A percentile compares a stretch with the other conserved stretches of the same genome.
phyloP scores from a whole-genome alignment of 495 filamentous ascomycete species.

The Aspergillus incahuasiensis region DNA sequence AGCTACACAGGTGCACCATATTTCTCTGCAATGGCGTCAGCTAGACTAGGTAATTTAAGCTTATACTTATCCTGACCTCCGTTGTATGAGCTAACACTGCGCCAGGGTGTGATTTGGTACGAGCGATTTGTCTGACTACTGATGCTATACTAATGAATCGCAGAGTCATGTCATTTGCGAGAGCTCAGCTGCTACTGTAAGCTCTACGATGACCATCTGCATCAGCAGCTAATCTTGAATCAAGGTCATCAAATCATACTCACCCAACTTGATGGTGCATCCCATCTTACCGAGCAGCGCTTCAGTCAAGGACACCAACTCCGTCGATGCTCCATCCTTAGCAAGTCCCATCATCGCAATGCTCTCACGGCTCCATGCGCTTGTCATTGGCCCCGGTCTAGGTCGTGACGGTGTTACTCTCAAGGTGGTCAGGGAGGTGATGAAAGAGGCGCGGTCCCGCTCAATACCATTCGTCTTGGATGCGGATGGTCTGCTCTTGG shows the following conservation, averaged over 20 bases:
- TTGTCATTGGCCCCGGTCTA: slow-evolving; percentile 90
- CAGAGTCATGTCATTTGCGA: slow-evolving; percentile 97
- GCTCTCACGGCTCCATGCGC: slow-evolving; percentile 80
- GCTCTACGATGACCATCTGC: not conserved
- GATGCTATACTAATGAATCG: slow-evolving; percentile 2
- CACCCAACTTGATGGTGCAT: slow-evolving; percentile 97
- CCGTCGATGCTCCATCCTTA: slow-evolving; percentile 51
- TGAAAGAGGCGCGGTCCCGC: slow-evolving; percentile 68
- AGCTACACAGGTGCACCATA: slow-evolving; percentile 95
- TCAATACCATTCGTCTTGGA: slow-evolving; percentile 84
- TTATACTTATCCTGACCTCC: not conserved
- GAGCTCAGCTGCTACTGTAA: slow-evolving; percentile 65
- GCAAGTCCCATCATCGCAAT: slow-evolving; percentile 71
- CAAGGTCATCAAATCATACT: slow-evolving; percentile 91
- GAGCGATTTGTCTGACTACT: slow-evolving; percentile 1
- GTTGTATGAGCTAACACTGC: not conserved
- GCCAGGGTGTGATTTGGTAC: slow-evolving; percentile 74
- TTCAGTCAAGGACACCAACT: slow-evolving; percentile 39
- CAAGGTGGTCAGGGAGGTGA: slow-evolving; percentile 73
- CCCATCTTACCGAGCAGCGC: slow-evolving; percentile 77
- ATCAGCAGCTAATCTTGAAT: not conserved
- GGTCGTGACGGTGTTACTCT: slow-evolving; percentile 89
- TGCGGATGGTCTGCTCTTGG: slow-evolving; percentile 80
- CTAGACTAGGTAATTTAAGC: slow-evolving; percentile 54
- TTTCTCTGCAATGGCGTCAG: slow-evolving; percentile 96